A percentile compares a stretch with the other conserved stretches of the same genome.
phyloP scores from a whole-genome alignment of 768 basidiomycete genomes.

The Suillus cothurnatus region DNA sequence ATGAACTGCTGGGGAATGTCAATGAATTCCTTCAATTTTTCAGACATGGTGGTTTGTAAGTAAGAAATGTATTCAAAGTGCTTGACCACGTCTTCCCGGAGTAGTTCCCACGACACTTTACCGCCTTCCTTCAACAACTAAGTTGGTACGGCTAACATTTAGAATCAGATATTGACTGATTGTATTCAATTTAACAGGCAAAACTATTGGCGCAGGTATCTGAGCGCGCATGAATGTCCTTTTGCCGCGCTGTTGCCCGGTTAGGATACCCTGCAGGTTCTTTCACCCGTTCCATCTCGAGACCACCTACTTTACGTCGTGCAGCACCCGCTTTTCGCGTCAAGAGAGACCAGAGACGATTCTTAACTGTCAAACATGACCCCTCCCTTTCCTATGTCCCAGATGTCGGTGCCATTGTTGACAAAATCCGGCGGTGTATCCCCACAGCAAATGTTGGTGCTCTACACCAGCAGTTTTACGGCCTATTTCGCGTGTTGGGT shows the following conservation, averaged over 20 bases:
- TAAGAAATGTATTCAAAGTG: conserved; percentile 17
- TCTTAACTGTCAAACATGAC: not conserved
- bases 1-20: conserved; percentile 92
- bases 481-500: not conserved
- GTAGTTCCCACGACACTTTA: conserved; percentile 31
- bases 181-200: conserved; percentile 10
- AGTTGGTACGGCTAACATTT: conserved; percentile 20
- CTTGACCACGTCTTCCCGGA: not conserved
- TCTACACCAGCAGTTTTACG: conserved; percentile 3
- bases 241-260: conserved; percentile 39
- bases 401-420: not conserved
- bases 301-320: not conserved
- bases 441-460: not conserved
- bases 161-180: not conserved
- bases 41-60: conserved; percentile 66
- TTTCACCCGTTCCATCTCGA: conserved; percentile 23
- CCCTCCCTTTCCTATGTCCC: conserved; percentile 3
- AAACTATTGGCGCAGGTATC: conserved; percentile 17
- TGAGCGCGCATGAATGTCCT: conserved; percentile 65
- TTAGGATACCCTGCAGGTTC: conserved; percentile 29
- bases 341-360: conserved; percentile 3
- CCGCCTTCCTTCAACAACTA: not conserved
- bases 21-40: conserved; percentile 86
- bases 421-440: conserved; percentile 7
- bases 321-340: not conserved